Base-by-base conservation (phyloP, 164 flowering plant genomes). In the Vitis labrusca region DNA sequence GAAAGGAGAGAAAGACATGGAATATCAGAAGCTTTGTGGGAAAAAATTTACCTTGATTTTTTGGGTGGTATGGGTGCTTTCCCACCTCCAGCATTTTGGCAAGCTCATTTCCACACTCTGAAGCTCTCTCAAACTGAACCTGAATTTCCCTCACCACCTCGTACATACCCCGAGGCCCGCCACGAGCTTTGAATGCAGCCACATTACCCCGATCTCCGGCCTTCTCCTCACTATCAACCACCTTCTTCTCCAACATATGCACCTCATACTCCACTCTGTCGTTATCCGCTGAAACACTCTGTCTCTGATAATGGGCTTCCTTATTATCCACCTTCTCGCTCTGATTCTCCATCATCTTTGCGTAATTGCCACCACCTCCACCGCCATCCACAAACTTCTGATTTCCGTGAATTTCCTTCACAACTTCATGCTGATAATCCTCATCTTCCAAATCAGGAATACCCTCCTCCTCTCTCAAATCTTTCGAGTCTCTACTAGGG, bases 371-470 rank as follows among this genome's bases (percentile, higher is more conserved):
- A 23, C 72, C 72, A 9, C 65, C 64, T 3, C 50, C 75, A 48
- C 56, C 69, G 30, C 47, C 79, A 37, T 64, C 87, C n/a, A 79
- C 84, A 47, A 83, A 83, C 69, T 83, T 90, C 77, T 80, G 92
- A 50, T 84, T 67, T 12, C 82, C 92, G 51, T 87, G 79, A 5
- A 91, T 89, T 76, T 96, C 94, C 78, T 91, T 96, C 47, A 92
- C 94, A 37, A 85, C 92, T 71, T 92, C 99, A 3, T 80, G 76
- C 50, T 77, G 82, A 57, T 69, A 83, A 73, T 85, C 86, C 73
- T 87, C 98, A 61, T 94, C 99, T 71, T 96, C 99, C 86, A 96
- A 76, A 75, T 96, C 99, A 52, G 99, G 99, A 65, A 96, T 96
- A 66, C 98, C 98, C 72, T 93, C 99, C 69, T 91, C 98, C 54